phyloP scores from a whole-genome alignment of 768 basidiomycete species.

The Boletales sp. region DNA sequence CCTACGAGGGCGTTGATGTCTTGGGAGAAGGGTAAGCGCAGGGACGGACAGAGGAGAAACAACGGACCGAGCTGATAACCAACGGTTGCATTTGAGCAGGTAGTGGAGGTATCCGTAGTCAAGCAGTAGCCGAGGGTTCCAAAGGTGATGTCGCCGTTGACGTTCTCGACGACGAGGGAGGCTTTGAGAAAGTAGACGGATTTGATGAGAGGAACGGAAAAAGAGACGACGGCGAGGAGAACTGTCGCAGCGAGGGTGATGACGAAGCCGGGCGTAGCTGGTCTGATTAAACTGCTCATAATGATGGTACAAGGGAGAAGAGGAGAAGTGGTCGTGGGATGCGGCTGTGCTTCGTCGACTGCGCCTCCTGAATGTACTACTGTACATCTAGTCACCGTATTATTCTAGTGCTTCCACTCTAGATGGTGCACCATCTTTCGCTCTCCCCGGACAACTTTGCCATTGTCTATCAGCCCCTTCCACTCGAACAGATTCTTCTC shows the following conservation, averaged over 20 bases:
- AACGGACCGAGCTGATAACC: conserved; percentile 85
- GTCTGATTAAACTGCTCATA: conserved; percentile 67
- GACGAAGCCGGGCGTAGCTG: conserved; percentile 88
- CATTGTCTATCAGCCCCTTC: conserved; percentile 37
- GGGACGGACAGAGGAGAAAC: not conserved
- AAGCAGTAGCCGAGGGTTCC: conserved; percentile 91
- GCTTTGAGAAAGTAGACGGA: conserved; percentile 88
- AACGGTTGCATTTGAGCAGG: conserved; percentile 75
- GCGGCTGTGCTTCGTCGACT: conserved; percentile 7
- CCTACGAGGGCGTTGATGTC: conserved; percentile 83
- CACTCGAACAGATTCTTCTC: conserved; percentile 59
- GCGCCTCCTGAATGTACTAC: too few species aligned
- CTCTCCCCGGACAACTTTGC: conserved; percentile 36
- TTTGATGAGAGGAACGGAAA: conserved; percentile 88
- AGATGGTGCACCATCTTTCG: conserved; percentile 35
- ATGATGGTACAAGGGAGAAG: not conserved
- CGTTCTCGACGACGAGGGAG: conserved; percentile 42
- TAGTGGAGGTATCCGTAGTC: conserved; percentile 49
- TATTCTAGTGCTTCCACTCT: too few species aligned
- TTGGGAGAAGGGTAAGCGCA: conserved; percentile 29
- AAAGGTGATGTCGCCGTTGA: conserved; percentile 68
- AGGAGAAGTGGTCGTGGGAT: not conserved
- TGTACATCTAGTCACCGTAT: too few species aligned
- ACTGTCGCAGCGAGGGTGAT: conserved; percentile 75
- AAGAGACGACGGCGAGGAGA: conserved; percentile 81